Base-by-base conservation (phyloP, 164 flowering plant species). In the Magnolia changhungtana region DNA sequence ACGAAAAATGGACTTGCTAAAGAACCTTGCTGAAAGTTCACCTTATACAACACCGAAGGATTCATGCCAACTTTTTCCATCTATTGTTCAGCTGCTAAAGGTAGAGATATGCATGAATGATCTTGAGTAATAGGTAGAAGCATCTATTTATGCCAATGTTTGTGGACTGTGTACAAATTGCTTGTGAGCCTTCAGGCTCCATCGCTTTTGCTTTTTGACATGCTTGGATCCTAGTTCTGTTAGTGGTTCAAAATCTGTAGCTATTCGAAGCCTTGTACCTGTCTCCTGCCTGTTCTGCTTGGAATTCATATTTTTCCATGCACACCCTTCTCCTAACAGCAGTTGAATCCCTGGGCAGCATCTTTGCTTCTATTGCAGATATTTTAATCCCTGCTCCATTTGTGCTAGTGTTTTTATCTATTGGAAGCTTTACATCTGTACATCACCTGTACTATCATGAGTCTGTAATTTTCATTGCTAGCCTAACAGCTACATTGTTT, bases 11-110 rank as follows among this genome's bases (percentile, higher is more conserved):
- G 97, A 91, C 81, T 83, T 96, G 88, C 93, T 96, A 27, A 94
- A 90, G 84, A 89, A 89, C 80, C 92, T 96, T 82, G 95, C 98
- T 63, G 99, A 96, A 83, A 81, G 92, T 77, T 89, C 98, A 66
- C 94, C 98, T 73, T 92, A 88, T 78, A 88, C 96, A 63, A 74
- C 91, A 49, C 90, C 99, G 11, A 98, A 88, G 59, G 98, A 94
- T 79, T 87, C 99, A 69, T 90, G 98, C 45, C 94, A 88, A 80
- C 87, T 91, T 79, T 94, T 96, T 82, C 96, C 97, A 71, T 90
- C 93, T 67, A 78, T 96, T 78, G 90, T 89, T 78, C 90, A 87
- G 83, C 91, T 96, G 29, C 77, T 96, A 59, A 96, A 92, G 99
- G 98, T 94, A 83, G 16, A 66, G 18, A 24, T 18, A 37, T 37